phyloP scores from a whole-genome alignment of 2,329 filamentous ascomycete species.

The Pseudopithomyces maydicus region DNA sequence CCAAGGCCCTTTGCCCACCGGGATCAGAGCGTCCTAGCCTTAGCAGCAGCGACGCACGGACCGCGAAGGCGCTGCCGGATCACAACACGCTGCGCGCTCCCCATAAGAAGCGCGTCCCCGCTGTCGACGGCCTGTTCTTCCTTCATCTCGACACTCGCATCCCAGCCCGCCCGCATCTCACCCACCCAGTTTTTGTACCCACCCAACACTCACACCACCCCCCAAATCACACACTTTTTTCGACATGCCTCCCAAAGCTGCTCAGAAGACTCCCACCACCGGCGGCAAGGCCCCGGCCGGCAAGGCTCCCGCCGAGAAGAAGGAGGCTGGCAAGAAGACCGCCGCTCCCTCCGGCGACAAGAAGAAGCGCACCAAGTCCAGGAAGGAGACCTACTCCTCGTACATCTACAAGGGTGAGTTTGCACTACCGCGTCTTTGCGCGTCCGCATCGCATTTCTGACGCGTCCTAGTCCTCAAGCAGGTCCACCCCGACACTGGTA shows the following conservation, averaged over 20 bases:
- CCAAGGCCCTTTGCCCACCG: too few relatives aligned
- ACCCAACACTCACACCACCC: slow-evolving; percentile 25
- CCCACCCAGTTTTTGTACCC: slow-evolving; percentile 29
- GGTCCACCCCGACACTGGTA: slow-evolving; percentile 99
- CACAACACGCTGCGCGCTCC: slow-evolving; percentile 47
- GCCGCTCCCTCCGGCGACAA: slow-evolving; percentile 89
- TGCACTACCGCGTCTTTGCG: slow-evolving; percentile 15
- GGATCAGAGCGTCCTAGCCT: slow-evolving; percentile 2
- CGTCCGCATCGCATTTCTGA: slow-evolving; percentile 30
- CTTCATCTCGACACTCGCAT: slow-evolving; percentile 39
- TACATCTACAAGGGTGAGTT: slow-evolving; percentile 99
- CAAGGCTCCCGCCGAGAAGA: slow-evolving; percentile 92
- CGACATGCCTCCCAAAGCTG: slow-evolving; percentile 91
- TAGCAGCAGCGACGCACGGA: slow-evolving; percentile 35
- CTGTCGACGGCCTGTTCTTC: slow-evolving; percentile 42
- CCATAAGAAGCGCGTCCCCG: slow-evolving; percentile 50
- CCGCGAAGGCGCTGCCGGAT: slow-evolving; percentile 40
- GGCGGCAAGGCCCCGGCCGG: slow-evolving; percentile 89
- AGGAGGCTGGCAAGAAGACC: slow-evolving; percentile 99
- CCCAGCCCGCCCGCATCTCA: slow-evolving; percentile 29
- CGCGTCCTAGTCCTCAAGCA: slow-evolving; percentile 88
- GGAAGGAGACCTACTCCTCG: slow-evolving; percentile 99
- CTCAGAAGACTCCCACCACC: slow-evolving; percentile 94
- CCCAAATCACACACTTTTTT: slow-evolving; percentile 17
- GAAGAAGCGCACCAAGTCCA: slow-evolving; percentile 99